Percentiles rank a stretch among this genome's conserved stretches.
phyloP scores from a whole-genome alignment of 2,329 filamentous ascomycete genomes.

The Drechslera avenae region DNA sequence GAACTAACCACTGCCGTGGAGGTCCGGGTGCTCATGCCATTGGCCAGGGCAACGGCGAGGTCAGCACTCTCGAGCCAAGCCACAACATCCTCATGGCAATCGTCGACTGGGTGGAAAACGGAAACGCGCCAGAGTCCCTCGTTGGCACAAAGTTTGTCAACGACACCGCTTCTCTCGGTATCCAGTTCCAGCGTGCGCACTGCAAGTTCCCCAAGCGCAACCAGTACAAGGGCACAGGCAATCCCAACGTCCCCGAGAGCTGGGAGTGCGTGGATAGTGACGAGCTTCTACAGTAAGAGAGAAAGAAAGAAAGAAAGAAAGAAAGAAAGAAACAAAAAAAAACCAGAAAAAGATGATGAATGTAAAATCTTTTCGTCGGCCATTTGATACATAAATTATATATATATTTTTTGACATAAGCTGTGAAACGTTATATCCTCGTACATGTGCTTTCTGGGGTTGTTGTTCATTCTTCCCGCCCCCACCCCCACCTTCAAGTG shows the following conservation, averaged over 20 bases:
- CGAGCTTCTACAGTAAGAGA: no score
- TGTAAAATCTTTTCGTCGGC: no score
- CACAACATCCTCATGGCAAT: constrained; percentile 56
- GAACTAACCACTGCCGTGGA: constrained; percentile 58
- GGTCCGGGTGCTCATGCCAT: constrained; percentile 54
- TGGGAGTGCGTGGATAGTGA: constrained; percentile 40
- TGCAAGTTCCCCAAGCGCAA: constrained; percentile 48
- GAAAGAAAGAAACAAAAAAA: no score
- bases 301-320: not conserved
- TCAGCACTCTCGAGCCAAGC: constrained; percentile 41
- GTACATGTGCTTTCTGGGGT: no score
- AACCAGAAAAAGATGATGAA: no score
- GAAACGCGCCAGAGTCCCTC: constrained; percentile 49
- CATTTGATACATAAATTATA: no score
- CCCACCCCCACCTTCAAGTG: no score
- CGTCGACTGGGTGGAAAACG: constrained; percentile 55
- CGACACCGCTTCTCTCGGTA: constrained; percentile 32
- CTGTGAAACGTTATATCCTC: no score
- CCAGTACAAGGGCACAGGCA: constrained; percentile 39
- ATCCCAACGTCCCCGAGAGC: constrained; percentile 34
- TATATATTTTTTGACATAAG: no score
- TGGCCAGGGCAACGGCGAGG: constrained; percentile 30
- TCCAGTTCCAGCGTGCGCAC: constrained; percentile 43
- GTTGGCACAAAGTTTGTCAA: constrained; percentile 42
- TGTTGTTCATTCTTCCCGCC: no score